phyloP scores from a whole-genome alignment of 2,329 filamentous ascomycete species.

The Amphichorda felina region DNA sequence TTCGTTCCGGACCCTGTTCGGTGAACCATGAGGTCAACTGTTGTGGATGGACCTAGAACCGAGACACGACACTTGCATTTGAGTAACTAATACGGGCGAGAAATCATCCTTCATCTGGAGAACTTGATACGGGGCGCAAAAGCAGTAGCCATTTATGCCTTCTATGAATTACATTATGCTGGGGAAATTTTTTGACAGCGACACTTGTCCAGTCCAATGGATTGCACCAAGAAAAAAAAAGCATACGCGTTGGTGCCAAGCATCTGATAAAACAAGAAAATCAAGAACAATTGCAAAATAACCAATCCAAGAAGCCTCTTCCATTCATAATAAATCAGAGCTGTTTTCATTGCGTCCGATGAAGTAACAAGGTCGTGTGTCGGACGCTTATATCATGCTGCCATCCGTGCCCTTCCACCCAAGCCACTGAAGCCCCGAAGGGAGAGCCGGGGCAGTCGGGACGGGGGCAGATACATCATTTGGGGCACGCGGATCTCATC shows the following conservation, averaged over 20 bases:
- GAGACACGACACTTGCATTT: no score
- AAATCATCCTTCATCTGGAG: no score
- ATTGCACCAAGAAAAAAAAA: no score
- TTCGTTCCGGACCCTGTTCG: no score
- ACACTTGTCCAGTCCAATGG: no score
- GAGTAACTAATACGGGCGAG: no score
- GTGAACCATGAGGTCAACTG: no score
- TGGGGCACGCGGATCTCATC: conserved; percentile 99
- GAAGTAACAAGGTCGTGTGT: conserved; percentile 96
- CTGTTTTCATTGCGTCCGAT: conserved; percentile 94
- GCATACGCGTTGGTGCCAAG: no score
- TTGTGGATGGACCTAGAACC: no score
- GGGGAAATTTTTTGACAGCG: not conserved
- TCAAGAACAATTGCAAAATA: not conserved
- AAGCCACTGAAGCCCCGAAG: conserved; percentile 82
- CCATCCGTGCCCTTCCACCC: conserved; percentile 49
- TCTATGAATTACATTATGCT: no score
- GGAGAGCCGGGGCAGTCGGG: conserved; percentile 67
- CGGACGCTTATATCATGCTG: conserved; percentile 97
- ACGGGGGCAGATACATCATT: conserved; percentile 66
- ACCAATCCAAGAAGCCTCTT: conserved; percentile 10
- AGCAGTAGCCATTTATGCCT: no score
- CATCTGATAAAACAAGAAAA: not conserved
- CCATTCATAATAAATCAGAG: conserved; percentile 63
- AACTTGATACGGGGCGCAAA: no score